Evolutionary conservation across 1,284 basidiomycete genomes (phyloP).

Genomic region (Amylostereum chailletii): DNA sequence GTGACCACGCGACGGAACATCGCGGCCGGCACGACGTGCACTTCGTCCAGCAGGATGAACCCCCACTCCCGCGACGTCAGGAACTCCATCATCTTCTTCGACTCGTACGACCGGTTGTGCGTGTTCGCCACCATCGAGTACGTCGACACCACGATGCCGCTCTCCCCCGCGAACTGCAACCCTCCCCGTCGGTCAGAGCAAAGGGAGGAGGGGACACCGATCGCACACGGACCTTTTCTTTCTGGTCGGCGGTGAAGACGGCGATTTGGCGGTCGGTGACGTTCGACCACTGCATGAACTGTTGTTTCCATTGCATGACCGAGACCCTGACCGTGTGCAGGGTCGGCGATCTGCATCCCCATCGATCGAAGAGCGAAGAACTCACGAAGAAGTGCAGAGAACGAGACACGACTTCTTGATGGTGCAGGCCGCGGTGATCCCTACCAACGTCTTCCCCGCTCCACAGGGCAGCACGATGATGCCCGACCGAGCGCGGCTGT

Average conservation of each 20-base stretch:
- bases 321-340: slow-evolving; percentile 83
- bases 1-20: slow-evolving; percentile 96
- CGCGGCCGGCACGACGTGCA: slow-evolving; percentile 94
- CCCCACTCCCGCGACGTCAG: slow-evolving; percentile 92
- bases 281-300: slow-evolving; percentile 97
- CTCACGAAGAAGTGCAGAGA: slow-evolving; percentile 92
- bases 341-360: slow-evolving; percentile 8
- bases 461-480: slow-evolving; percentile 99
- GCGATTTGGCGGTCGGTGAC: slow-evolving; percentile 92
- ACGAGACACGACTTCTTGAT: slow-evolving; percentile 99
- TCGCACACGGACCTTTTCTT: slow-evolving; percentile 68
- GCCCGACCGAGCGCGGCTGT: slow-evolving; percentile 88
- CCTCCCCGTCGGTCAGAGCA: too few species aligned
- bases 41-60: slow-evolving; percentile 92
- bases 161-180: slow-evolving; percentile 80
- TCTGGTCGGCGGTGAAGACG: slow-evolving; percentile 92
- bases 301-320: slow-evolving; percentile 96
- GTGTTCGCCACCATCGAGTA: slow-evolving; percentile 99
- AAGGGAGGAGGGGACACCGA: too few species aligned
- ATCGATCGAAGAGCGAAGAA: slow-evolving; percentile 11
- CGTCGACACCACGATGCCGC: slow-evolving; percentile 94
- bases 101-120: slow-evolving; percentile 90
- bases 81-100: slow-evolving; percentile 99
- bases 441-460: slow-evolving; percentile 97
- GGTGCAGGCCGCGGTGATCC: slow-evolving; percentile 97